These are phyloP conservation scores for Colletotrichum sp. DNA, from an alignment of 2,329 filamentous ascomycete species.

Conservation along the genomic window DNA sequence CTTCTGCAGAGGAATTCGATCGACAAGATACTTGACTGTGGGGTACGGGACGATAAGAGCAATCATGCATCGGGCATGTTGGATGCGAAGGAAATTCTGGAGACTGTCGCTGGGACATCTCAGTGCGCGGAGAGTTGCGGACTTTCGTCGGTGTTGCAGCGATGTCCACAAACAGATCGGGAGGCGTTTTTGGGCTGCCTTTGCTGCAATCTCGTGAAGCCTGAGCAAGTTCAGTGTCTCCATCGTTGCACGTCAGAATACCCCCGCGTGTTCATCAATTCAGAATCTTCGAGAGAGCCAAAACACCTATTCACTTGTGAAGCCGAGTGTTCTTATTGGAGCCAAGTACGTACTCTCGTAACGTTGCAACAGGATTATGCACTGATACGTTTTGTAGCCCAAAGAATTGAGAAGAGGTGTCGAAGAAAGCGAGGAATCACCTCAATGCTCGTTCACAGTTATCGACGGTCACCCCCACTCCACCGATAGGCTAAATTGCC, in stretches of 20 bases:
- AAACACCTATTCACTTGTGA: background rate
- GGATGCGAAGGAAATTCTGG: background rate
- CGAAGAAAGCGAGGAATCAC: background rate
- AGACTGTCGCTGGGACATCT: background rate
- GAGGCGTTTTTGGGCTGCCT: background rate
- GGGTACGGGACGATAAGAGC: accelerated
- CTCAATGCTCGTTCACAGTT: background rate
- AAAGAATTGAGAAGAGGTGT: background rate
- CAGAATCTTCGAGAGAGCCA: background rate
- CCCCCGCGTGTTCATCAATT: background rate
- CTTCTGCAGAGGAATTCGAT: background rate
- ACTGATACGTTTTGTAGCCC: background rate
- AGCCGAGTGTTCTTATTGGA: background rate
- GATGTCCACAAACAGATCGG: background rate
- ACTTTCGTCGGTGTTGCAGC: background rate
- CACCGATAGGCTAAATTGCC: accelerated
- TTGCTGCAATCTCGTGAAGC: background rate
- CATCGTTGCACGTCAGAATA: background rate
- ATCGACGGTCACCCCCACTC: background rate
- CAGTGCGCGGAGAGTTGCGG: background rate
- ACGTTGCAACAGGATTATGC: background rate
- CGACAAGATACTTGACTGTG: background rate
- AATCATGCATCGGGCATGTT: background rate
- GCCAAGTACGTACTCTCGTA: background rate
- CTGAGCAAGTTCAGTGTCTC: background rate